Base-by-base conservation (phyloP, 1,284 basidiomycete genomes). In the Flammula alnicola region DNA sequence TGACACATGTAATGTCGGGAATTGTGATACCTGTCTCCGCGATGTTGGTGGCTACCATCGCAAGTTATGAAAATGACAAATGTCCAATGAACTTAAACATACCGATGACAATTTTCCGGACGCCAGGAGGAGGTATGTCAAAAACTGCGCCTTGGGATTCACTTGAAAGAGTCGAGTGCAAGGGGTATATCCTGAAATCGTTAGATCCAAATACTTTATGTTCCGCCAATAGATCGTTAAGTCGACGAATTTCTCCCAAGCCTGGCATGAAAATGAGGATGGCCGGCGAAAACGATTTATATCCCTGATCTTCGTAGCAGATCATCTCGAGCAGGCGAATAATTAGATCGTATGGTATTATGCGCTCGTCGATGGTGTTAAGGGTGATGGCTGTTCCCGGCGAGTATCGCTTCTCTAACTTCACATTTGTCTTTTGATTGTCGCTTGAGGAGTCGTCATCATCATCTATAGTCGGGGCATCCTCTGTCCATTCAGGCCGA, bases 21-120 rank as follows among this genome's bases (percentile, higher is more conserved):
- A 99, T 98, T 0, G 96, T 99, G 52, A 99, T 91, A 67, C 96
- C 96, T 11, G 93, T 97, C 67, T 97, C 93, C 22, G 91, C 86
- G 58, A 92, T 88, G 60, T 90, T 91, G 5, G 84, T 90, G 5
- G 86, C 86, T 88, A 49, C 14, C 44, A 36, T 19, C 22, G 20
- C 22, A 26, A 44, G 40, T 31, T 50, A 37, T 31, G 25, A 16
- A 40, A 43, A 11, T 40, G 30, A 14, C 36, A 16, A 6, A 9
- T 10, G 23, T 20, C 5, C 10, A 29, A 48, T 14, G 38, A 29
- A 39, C 12, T 2, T 33, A 23, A 4, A 62, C 76, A 44, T 60
- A 91, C 92, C 89, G 36, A 97, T 89, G 29, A 98, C 95, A 60
- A 98, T 95, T 72, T 98, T 98, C 42, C 91, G 81, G 3, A 90